A percentile compares a stretch with the other conserved stretches of the same genome.
Conservation (phyloP, 2,329 filamentous ascomycete genomes). For the Cladosporium sp. region DNA sequence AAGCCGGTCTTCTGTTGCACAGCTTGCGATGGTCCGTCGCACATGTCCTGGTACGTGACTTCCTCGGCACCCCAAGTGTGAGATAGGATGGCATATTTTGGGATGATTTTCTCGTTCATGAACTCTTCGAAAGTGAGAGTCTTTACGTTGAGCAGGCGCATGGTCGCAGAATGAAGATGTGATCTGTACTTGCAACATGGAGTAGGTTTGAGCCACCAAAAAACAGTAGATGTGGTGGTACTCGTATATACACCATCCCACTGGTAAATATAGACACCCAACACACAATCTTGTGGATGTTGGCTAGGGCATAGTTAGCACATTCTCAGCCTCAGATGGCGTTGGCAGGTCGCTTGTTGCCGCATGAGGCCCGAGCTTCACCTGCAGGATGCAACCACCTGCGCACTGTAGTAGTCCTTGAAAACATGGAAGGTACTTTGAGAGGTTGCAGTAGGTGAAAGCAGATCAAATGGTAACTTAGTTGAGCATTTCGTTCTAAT, state of each 20-base stretch:
- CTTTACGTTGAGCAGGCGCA: constrained; percentile 22
- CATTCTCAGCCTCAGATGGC: neutral
- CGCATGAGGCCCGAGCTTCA: neutral
- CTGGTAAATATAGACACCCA: too few species aligned
- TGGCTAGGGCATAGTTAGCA: neutral
- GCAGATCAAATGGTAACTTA: neutral
- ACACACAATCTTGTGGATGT: neutral
- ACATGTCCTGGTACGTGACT: constrained; percentile 27
- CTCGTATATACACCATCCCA: too few species aligned
- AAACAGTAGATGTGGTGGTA: neutral
- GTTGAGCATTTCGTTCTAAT: too few species aligned
- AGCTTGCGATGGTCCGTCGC: neutral
- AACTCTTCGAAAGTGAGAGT: constrained; percentile 22
- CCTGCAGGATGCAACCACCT: neutral
- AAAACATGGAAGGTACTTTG: neutral
- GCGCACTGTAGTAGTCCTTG: neutral
- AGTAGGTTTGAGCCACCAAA: neutral
- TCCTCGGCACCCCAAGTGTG: constrained; percentile 30
- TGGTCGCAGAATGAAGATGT: neutral
- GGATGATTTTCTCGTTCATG: constrained; percentile 23
- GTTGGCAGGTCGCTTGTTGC: neutral
- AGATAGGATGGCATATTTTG: constrained; percentile 28
- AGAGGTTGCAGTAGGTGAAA: neutral
- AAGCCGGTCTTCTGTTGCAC: constrained; percentile 23
- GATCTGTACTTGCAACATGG: neutral